Percentiles rank a stretch among this genome's conserved stretches.
Evolutionary conservation across 202 grass and related monocot species (phyloP).

Genomic region (Musa balbisiana): DNA sequence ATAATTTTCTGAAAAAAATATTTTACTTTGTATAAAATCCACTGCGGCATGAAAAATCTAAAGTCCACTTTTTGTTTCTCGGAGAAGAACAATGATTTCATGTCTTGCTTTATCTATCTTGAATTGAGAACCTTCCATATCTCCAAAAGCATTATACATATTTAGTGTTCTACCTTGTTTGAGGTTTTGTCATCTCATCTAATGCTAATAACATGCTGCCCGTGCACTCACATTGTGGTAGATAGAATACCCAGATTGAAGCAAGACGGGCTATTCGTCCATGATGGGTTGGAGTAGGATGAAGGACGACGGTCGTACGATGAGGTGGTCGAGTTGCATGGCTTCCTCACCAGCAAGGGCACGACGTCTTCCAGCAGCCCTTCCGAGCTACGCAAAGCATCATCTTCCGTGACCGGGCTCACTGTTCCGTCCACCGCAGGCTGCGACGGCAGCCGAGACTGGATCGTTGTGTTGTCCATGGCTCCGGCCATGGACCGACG

Average conservation of each 20-base stretch:
- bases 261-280: conserved; percentile 41
- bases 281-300: conserved; percentile 39
- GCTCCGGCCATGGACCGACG: conserved; percentile 10
- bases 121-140: too few species aligned
- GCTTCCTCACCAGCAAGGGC: conserved; percentile 57
- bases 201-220: not conserved
- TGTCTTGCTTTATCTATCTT: too few species aligned
- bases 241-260: conserved; percentile 52
- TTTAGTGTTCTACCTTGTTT: too few species aligned
- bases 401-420: not conserved
- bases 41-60: too few species aligned
- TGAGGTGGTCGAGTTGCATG: conserved; percentile 23
- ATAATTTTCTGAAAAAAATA: too few species aligned
- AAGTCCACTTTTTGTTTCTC: too few species aligned
- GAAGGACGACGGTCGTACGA: conserved; percentile 12
- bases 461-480: not conserved
- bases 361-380: conserved; percentile 82
- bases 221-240: conserved; percentile 39
- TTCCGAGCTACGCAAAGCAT: not conserved
- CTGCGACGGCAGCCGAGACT: not conserved
- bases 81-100: too few species aligned
- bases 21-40: too few species aligned
- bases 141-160: too few species aligned
- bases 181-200: not conserved
- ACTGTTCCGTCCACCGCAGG: not conserved